Conservation (phyloP, 2,329 filamentous ascomycete genomes). For the Trichoderma arundinaceum region DNA sequence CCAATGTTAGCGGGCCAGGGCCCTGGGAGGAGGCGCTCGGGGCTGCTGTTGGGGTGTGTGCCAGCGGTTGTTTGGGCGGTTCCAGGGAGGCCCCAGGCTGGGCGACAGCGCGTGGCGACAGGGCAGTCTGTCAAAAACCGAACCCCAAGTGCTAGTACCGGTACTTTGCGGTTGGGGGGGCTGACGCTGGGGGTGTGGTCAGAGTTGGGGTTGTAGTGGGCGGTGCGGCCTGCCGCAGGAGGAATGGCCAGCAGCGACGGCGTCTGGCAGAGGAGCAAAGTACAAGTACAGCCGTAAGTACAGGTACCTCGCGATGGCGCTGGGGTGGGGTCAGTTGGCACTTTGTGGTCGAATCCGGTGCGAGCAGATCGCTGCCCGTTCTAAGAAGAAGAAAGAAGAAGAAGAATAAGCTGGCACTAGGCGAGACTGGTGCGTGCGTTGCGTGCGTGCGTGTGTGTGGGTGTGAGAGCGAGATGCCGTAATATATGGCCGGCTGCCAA, state of each 20-base stretch:
- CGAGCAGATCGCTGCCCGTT: conserved; percentile 17
- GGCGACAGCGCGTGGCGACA: conserved; percentile 12
- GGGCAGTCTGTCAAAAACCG: not conserved
- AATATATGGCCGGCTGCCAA: conserved; percentile 11
- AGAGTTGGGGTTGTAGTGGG: not conserved
- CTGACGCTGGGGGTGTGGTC: not conserved
- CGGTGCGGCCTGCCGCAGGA: too few relatives aligned
- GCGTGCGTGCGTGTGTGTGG: not conserved
- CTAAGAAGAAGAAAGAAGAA: not conserved
- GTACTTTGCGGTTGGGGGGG: conserved; percentile 15
- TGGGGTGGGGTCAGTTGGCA: conserved; percentile 2
- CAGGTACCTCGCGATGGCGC: not conserved
- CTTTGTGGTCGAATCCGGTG: conserved; percentile 28
- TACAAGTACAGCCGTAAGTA: conserved; percentile 12
- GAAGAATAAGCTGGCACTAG: not conserved
- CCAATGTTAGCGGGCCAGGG: conserved; percentile 20
- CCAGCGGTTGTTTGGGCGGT: not conserved
- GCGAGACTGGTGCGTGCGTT: not conserved
- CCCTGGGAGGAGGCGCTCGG: conserved; percentile 8
- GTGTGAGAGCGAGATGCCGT: conserved; percentile 22
- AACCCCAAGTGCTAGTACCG: not conserved
- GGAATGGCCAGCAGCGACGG: not conserved
- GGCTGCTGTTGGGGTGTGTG: conserved; percentile 14
- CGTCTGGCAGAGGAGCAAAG: not conserved
- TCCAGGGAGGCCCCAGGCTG: conserved; percentile 17